Evolutionary conservation across 306 rosid species (phyloP).

Genomic region (Acacia crassicarpa): DNA sequence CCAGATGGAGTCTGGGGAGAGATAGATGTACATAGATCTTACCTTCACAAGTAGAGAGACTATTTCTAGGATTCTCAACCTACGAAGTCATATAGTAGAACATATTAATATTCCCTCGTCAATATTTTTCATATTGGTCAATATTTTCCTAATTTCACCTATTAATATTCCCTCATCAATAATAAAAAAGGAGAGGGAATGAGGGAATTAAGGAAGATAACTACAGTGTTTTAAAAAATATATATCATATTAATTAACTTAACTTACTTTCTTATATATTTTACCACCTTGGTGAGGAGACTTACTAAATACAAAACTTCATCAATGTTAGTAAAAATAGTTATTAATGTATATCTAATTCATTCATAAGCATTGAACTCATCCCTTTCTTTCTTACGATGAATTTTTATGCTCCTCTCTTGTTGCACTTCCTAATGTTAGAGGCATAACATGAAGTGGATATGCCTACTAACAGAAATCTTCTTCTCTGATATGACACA

Average conservation of each 20-base stretch:
- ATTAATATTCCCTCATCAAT: too few relatives aligned
- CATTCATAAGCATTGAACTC: not conserved
- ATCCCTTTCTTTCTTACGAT: not conserved
- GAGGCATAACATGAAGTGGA: constrained; percentile 2
- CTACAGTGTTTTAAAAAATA: too few relatives aligned
- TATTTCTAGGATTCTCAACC: too few relatives aligned
- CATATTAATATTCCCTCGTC: too few relatives aligned
- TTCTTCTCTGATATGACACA: constrained; percentile 34
- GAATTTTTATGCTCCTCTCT: not conserved
- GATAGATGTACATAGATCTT: too few relatives aligned
- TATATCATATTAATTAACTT: too few relatives aligned
- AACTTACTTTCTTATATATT: not conserved
- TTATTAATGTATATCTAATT: not conserved
- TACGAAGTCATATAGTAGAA: too few relatives aligned
- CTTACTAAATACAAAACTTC: not conserved
- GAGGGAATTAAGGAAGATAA: too few relatives aligned
- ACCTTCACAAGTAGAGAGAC: too few relatives aligned
- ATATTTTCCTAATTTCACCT: too few relatives aligned
- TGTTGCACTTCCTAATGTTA: not conserved
- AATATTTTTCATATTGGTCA: too few relatives aligned
- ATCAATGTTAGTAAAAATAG: not conserved
- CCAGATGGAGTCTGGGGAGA: rapidly evolving
- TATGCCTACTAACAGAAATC: not conserved
- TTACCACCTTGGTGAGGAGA: not conserved
- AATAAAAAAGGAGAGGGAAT: too few relatives aligned